Conservation (phyloP, 139 green algal species). For the Micromonas commoda region DNA sequence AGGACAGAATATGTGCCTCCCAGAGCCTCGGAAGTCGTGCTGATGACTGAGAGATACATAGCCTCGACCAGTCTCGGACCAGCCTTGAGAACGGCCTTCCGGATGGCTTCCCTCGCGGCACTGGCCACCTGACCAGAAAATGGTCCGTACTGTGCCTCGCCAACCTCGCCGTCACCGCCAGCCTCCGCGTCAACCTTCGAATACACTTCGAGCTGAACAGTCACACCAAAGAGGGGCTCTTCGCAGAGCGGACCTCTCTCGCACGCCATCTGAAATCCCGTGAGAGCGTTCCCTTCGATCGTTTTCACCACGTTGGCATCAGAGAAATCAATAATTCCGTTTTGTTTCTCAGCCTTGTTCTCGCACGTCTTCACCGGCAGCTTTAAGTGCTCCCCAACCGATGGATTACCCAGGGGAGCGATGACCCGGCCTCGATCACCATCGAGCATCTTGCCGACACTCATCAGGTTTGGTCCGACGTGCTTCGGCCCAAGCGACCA, state of each 20-base stretch:
- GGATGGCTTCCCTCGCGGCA: constrained; percentile 37
- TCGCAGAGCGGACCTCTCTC: constrained; percentile 87
- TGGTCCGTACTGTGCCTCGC: constrained; percentile 25
- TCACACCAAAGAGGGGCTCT: constrained; percentile 88
- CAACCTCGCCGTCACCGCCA: constrained; percentile 63
- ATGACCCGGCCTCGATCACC: background rate
- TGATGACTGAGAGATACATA: constrained; percentile 83
- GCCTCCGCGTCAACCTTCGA: constrained; percentile 18
- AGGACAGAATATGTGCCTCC: constrained; percentile 31
- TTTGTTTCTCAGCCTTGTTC: background rate
- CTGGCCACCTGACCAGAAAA: constrained; percentile 9
- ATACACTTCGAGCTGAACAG: constrained; percentile 62
- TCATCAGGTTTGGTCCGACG: constrained; percentile 74
- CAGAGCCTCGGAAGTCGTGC: constrained; percentile 56
- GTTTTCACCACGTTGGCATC: background rate
- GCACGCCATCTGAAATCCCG: constrained; percentile 85
- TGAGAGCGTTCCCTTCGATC: constrained; percentile 1
- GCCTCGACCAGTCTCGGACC: constrained; percentile 85
- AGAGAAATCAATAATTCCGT: background rate
- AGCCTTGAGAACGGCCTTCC: constrained; percentile 67
- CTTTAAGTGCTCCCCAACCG: background rate
- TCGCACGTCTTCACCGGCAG: background rate
- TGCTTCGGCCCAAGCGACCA: constrained; percentile 79
- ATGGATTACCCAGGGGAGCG: background rate
- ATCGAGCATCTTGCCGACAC: constrained; percentile 33